Evolutionary conservation across 2,329 filamentous ascomycete genomes (phyloP).

Genomic region (Xylaria sp.): DNA sequence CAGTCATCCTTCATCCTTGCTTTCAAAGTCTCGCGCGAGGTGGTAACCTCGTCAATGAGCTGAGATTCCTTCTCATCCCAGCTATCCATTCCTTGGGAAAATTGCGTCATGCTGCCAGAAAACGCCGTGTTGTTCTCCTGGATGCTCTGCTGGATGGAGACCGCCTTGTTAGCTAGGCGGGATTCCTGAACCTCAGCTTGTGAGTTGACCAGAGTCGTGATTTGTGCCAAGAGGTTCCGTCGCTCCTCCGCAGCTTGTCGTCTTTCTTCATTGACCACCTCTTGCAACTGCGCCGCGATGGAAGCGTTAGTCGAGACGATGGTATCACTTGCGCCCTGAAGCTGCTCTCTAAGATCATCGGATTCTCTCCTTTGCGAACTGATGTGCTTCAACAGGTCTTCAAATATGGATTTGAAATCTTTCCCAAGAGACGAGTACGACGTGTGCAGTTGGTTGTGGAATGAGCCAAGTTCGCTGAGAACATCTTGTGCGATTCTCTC

Average conservation of each 20-base stretch:
- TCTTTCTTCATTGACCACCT: conserved; percentile 76
- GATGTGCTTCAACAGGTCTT: conserved; percentile 75
- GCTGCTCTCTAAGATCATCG: conserved; percentile 69
- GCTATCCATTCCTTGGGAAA: conserved; percentile 70
- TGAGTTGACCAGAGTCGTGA: conserved; percentile 73
- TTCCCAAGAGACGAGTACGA: conserved; percentile 84
- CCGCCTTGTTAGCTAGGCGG: conserved; percentile 67
- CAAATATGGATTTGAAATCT: conserved; percentile 85
- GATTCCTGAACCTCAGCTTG: conserved; percentile 75
- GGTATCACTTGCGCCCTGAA: conserved; percentile 69
- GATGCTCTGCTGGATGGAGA: conserved; percentile 66
- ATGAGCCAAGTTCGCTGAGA: conserved; percentile 79
- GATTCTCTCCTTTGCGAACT: conserved; percentile 77
- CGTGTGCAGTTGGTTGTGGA: conserved; percentile 80
- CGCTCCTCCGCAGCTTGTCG: conserved; percentile 73
- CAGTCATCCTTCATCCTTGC: conserved; percentile 84
- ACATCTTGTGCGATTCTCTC: conserved; percentile 90
- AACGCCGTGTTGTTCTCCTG: conserved; percentile 65
- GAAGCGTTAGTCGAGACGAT: conserved; percentile 69
- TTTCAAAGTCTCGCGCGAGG: conserved; percentile 78
- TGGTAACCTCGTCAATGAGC: conserved; percentile 70
- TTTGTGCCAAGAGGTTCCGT: conserved; percentile 72
- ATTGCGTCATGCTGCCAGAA: conserved; percentile 65
- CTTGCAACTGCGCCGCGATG: conserved; percentile 67
- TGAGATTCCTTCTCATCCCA: conserved; percentile 73